These are phyloP conservation scores for Pseudopyricularia javanii DNA, from an alignment of 2,329 filamentous ascomycete genomes.

Conservation along the genomic window DNA sequence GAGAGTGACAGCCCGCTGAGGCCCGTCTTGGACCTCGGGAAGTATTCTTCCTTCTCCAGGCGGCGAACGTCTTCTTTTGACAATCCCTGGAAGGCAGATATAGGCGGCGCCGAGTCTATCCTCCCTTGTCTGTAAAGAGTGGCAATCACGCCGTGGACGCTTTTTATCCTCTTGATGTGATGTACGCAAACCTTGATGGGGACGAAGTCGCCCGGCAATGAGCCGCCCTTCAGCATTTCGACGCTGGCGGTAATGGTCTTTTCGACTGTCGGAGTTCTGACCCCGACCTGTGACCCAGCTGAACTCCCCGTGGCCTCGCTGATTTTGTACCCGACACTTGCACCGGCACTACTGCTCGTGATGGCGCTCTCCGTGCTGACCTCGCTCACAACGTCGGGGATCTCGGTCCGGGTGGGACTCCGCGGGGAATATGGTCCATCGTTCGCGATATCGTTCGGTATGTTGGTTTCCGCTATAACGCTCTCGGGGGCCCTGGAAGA, in stretches of 20 bases:
- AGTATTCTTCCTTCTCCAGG: constrained; percentile 69
- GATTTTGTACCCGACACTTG: constrained; percentile 27
- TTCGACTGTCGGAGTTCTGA: constrained; percentile 33
- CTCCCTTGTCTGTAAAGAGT: constrained; percentile 85
- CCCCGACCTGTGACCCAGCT: constrained; percentile 10
- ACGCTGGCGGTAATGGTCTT: constrained; percentile 80
- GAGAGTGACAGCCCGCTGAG: constrained; percentile 77
- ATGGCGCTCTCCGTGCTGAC: constrained; percentile 57
- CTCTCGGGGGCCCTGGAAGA: constrained; percentile 22
- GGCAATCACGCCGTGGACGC: constrained; percentile 82
- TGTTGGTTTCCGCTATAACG: constrained; percentile 25
- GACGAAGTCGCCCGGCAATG: constrained; percentile 72
- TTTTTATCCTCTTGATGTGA: constrained; percentile 82
- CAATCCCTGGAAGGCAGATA: constrained; percentile 32
- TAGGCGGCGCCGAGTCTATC: constrained; percentile 62
- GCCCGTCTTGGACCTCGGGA: constrained; percentile 76
- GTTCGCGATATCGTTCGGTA: constrained; percentile 23
- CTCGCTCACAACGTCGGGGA: constrained; percentile 42
- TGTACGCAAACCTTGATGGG: constrained; percentile 71
- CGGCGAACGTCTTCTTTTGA: constrained; percentile 55
- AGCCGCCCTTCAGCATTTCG: constrained; percentile 71
- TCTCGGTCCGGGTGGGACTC: constrained; percentile 35
- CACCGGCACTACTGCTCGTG: constrained; percentile 49
- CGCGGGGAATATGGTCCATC: constrained; percentile 22
- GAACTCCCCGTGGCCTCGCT: neutral